phyloP scores from a whole-genome alignment of 2,329 filamentous ascomycete species.

The Verticillium klebahnii region DNA sequence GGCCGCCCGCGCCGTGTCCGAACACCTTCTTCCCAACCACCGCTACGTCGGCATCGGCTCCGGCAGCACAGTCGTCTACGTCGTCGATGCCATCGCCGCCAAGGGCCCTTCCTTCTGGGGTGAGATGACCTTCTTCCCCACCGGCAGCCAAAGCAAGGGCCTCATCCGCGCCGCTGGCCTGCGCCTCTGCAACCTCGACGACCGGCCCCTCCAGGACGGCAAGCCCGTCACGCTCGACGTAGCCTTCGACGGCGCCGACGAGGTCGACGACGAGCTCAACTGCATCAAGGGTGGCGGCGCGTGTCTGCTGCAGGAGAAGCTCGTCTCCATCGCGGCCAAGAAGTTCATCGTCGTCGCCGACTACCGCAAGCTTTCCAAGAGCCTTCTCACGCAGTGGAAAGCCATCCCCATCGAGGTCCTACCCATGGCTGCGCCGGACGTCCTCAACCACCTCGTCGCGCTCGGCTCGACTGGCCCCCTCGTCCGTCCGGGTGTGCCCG shows the following conservation, averaged over 20 bases:
- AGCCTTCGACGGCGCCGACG: slow-evolving; percentile 93
- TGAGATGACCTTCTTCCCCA: slow-evolving; percentile 82
- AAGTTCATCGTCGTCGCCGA: slow-evolving; percentile 90
- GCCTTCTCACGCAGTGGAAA: slow-evolving; percentile 74
- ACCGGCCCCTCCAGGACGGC: slow-evolving; percentile 51
- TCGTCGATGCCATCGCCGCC: slow-evolving; percentile 73
- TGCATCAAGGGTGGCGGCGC: slow-evolving; percentile 97
- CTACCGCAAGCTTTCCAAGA: slow-evolving; percentile 79
- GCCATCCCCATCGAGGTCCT: slow-evolving; percentile 90
- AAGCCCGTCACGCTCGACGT: slow-evolving; percentile 65
- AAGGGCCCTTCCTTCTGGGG: slow-evolving; percentile 49
- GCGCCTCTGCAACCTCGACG: slow-evolving; percentile 71
- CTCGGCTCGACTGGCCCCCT: slow-evolving; percentile 70
- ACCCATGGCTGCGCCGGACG: slow-evolving; percentile 73
- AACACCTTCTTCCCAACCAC: slow-evolving; percentile 62
- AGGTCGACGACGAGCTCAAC: slow-evolving; percentile 91
- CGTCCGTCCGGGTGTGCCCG: slow-evolving; percentile 67
- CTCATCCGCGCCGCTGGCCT: slow-evolving; percentile 78
- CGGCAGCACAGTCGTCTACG: slow-evolving; percentile 77
- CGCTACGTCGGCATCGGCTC: slow-evolving; percentile 74
- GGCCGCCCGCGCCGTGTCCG: slow-evolving; percentile 67
- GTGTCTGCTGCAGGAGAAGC: slow-evolving; percentile 97
- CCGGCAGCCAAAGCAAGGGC: slow-evolving; percentile 84
- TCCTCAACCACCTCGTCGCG: slow-evolving; percentile 65
- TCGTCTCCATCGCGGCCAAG: slow-evolving; percentile 79